Base-by-base conservation (phyloP, 805 yeast species). In the Yarrowia keelungensis region DNA sequence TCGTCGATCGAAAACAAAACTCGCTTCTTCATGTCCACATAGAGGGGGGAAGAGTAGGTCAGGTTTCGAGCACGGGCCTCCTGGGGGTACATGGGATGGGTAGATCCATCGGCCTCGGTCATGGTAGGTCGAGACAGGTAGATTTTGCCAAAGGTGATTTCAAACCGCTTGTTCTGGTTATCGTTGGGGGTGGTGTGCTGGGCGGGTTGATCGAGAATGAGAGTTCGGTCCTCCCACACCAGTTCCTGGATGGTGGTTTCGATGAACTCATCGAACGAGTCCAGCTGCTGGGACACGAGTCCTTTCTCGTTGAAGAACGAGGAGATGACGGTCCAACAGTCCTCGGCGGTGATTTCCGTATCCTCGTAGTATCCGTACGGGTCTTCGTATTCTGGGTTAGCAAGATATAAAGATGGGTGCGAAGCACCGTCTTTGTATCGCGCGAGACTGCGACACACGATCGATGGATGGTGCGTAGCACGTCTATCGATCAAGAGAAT, bases 81-180 rank as follows among this genome's bases (percentile, higher is more conserved):
- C 80, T 96, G 99, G 11, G 99, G 99, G 77, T 91, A 91, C 88
- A 95, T 87, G 14, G 97, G 96, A 76, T 92, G 94, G n/a, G 98
- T 94, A n/a, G 97, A 92, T 82, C 99, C 99, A 81, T 95, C 99
- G 16, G 98, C 97, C 82, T 95, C 99, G 22, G 98, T 96, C 86
- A 95, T 97, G 61, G 97, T 92, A 56, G 99, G 99, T 75, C 93
- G 90, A 35, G 98, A 92, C 73, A 95, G 87, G 80, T 90, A 95
- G 75, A 96, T 95, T 79, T 94, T 96, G 72, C 99, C 99, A 80
- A 95, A 95, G n/a, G 93, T 88, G 77, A 95, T 95, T 80, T 94
- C 98, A 76, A 92, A 96, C 73, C 98, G 87, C 81, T 92, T 89
- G 79, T 91, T 92, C 74, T 91, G 87, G 77, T 92, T 90, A 78